Evolutionary conservation across 768 basidiomycete genomes (phyloP).

Genomic region (Amanita exitialis): DNA sequence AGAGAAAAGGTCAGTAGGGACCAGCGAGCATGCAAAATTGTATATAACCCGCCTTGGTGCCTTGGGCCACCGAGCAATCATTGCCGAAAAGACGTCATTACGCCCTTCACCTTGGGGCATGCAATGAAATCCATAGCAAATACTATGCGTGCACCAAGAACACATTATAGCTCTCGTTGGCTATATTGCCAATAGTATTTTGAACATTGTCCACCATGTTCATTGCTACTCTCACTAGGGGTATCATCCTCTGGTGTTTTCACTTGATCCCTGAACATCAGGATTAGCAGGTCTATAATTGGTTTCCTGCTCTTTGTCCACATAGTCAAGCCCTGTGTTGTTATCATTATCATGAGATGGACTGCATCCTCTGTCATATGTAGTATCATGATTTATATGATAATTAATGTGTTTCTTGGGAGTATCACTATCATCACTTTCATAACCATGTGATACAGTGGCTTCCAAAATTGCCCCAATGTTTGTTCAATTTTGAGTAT

Average conservation of each 20-base stretch:
- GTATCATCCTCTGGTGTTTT: neutral
- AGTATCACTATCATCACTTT: no score
- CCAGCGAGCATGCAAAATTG: neutral
- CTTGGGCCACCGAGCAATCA: neutral
- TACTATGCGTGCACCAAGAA: neutral
- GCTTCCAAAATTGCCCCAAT: no score
- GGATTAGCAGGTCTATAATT: no score
- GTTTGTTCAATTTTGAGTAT: no score
- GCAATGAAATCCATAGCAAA: neutral
- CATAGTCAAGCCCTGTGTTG: no score
- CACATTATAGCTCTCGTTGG: neutral
- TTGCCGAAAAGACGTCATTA: neutral
- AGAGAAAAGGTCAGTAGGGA: neutral
- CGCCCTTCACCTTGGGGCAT: neutral
- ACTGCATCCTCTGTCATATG: no score
- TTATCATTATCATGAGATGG: no score
- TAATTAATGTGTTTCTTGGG: no score
- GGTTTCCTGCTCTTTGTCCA: no score
- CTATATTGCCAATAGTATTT: neutral
- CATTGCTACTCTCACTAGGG: neutral
- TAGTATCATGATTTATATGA: no score
- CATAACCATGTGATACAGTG: no score
- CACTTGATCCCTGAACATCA: no score
- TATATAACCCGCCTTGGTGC: neutral
- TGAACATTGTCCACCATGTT: neutral